Evolutionary conservation across 345 rosid species (phyloP).

Genomic region (Erysimum cheiranthoides): DNA sequence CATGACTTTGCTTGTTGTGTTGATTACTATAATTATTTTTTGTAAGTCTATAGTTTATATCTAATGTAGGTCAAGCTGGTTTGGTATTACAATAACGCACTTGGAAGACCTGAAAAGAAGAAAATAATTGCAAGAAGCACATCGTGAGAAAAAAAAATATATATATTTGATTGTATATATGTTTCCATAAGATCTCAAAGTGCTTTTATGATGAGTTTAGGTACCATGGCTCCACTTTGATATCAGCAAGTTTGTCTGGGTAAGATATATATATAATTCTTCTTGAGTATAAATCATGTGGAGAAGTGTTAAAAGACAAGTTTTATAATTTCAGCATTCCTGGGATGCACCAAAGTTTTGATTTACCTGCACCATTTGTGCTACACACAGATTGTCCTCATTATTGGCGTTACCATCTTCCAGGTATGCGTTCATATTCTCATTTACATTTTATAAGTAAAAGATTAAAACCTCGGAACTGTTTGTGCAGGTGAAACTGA

Average conservation of each 20-base stretch:
- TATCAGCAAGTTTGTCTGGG: conserved; percentile 99
- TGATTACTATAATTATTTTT: too few species aligned
- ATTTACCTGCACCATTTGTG: conserved; percentile 95
- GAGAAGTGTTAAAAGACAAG: conserved; percentile 8
- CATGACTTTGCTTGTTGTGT: too few species aligned
- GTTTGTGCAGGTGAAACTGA: conserved; percentile 81
- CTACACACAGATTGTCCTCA: conserved; percentile 97
- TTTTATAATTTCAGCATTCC: conserved; percentile 60
- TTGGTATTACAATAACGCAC: conserved; percentile 91
- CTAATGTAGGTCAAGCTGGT: conserved; percentile 80
- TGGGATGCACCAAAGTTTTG: conserved; percentile 88
- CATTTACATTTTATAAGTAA: too few species aligned
- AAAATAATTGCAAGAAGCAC: conserved; percentile 78
- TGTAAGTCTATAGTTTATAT: conserved; percentile 1
- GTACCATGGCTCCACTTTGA: conserved; percentile 92
- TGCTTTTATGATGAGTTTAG: conserved; percentile 48
- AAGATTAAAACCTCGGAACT: conserved; percentile 31
- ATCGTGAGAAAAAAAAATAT: conserved; percentile 49
- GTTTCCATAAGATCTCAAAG: conserved; percentile 17
- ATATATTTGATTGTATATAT: neutral
- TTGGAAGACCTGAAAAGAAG: conserved; percentile 84
- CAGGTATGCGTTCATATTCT: conserved; percentile 68
- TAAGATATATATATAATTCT: conserved; percentile 28
- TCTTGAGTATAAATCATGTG: neutral
- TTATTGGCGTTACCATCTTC: conserved; percentile 95